Base-by-base conservation (phyloP, 2,329 filamentous ascomycete genomes). In the Plenodomus biglobosus region DNA sequence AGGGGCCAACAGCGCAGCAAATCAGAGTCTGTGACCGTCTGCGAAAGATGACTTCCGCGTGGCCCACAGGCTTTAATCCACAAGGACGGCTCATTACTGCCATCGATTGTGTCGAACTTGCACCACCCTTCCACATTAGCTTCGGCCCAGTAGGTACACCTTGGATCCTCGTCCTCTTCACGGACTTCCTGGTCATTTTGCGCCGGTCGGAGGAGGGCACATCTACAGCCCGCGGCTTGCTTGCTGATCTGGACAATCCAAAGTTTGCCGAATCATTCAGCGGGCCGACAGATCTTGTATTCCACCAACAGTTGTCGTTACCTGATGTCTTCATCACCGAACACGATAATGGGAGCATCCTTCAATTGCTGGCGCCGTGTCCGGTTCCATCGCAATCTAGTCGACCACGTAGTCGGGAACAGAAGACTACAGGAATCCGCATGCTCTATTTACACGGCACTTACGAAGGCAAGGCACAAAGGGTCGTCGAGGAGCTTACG, bases 191-290 rank as follows among this genome's bases (percentile, higher is more conserved):
- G 1, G 80, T 95, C 15, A 75, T 96, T 17, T 73, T 96, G 13
- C 86, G 85, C 56, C 95, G 92, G 69, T 76, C 83, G 21, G 76
- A 78, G 3, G 80, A 80, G 8, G 80, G 80, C 44, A 82, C 80
- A 24, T 77, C 84, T 39, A 87, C 85, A 7, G 90, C 90, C 4
- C 85, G 90, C 34, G 88, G 90, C 48, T 75, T 97, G 43, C 73
- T 95, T 45, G 85, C 91, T 3, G 91, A 96, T 62, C 80, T 96
- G 30, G 92, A 96, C 64, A 92, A 88, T 62, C 87, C 87, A 18
- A 82, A 84, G 34, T 59, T 65, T 50, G 53, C 59, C 45, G 64
- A 72, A 79, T 21, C 61, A 1, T 54, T 47, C 20, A 58, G 61
- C 8, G 62, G 59, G 4, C 52, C 59, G 17, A 43, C 58, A n/a